Conservation (phyloP, 1,284 basidiomycete genomes). For the Irpex lacteus region DNA sequence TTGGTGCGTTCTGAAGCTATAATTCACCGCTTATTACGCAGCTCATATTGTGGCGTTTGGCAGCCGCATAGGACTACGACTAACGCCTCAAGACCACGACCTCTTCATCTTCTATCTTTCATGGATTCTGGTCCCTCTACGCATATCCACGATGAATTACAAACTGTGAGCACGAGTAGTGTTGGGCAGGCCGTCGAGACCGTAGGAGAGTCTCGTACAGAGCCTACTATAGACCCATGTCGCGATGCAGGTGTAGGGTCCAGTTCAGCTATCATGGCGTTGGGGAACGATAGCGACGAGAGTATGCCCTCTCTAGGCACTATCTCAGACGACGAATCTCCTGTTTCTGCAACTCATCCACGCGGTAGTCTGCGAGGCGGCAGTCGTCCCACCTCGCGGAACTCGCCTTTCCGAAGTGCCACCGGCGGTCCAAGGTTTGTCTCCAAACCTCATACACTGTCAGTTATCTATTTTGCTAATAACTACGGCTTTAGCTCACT, state of each 20-base stretch:
- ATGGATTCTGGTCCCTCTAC: neutral
- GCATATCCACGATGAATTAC: neutral
- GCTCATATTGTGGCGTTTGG: neutral
- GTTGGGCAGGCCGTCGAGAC: neutral
- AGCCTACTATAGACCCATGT: neutral
- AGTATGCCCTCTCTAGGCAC: constrained; percentile 1
- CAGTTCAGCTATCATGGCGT: neutral
- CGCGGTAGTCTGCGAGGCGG: neutral
- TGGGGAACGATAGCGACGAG: neutral
- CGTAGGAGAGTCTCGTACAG: neutral
- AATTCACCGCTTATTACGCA: neutral
- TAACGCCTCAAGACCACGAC: neutral
- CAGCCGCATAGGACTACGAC: neutral
- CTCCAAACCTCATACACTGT: neutral
- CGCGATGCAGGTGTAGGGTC: neutral
- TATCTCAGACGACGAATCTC: constrained; percentile 2
- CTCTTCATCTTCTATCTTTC: neutral
- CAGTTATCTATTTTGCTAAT: too few species aligned
- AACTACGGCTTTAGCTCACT: neutral
- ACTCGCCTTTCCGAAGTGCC: neutral
- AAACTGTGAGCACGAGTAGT: neutral
- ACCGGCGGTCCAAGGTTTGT: neutral
- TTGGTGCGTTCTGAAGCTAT: neutral
- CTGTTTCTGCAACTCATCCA: neutral
- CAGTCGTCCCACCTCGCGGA: neutral